Evolutionary conservation across 345 rosid species (phyloP), one percentile per base, ranked within the genome.

Genomic region (Sisymbrium altissimum): DNA sequence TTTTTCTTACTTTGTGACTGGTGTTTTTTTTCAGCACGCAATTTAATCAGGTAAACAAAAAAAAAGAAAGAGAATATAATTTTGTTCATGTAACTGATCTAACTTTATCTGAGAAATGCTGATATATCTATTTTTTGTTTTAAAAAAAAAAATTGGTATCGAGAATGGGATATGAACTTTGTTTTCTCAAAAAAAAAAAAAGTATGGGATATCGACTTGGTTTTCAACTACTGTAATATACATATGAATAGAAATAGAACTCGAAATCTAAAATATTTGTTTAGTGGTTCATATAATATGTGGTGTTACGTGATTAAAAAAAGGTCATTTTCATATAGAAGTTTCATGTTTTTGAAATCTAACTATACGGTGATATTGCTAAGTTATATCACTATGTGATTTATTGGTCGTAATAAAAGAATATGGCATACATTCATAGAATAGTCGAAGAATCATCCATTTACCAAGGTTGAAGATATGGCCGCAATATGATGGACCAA

Each of bases 401-500:
- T 66, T 66, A 6, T 9, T 50, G 5, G 59, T 36, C 44, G 9
- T n/a, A 30, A 6, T 18, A 33, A 35, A 5, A 15, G 15, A 8
- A 5, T 4, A 5, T 5, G 46, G 6, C 46, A 43, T n/a, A 14
- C 1, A 43, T 43, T n/a, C 48, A n/a, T n/a, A 61, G 48, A 64
- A 15, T 64, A 15, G 25, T 64, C n/a, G 29, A 64, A 23, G 36
- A 38, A 66, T 50, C 23, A n/a, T 38, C 50, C 11, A 19, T 13
- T n/a, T 14, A 36, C 45, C 45, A 58, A 44, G 65, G 73, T 46
- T 48, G 50, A 60, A 48, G 50, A 58, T 71, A 71, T 71, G 59
- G 50, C 66, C 3, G 27, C 48, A 58, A 70, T 35, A 44, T 59
- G 58, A 70, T 23, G 46, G 38, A 45, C 74, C 48, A 70, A 58